Evolutionary conservation across 73 alveolate genomes (phyloP).

Genomic region (Halteria grandinella): DNA sequence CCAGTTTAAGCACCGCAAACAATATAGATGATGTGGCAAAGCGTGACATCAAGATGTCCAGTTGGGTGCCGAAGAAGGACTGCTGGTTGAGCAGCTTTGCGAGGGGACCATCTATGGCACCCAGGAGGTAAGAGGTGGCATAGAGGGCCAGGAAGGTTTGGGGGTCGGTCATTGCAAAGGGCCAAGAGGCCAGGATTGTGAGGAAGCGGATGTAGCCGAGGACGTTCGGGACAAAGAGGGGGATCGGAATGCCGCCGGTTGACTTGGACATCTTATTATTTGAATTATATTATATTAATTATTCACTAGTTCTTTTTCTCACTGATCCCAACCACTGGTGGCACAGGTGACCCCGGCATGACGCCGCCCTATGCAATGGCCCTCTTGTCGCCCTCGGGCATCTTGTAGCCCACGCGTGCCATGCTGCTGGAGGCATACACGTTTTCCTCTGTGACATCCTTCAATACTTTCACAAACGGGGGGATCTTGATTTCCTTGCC

Average conservation of each 20-base stretch:
- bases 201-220: constrained; percentile 1
- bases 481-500: constrained; percentile 67
- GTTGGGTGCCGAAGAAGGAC: constrained; percentile 20
- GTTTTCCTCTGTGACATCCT: constrained; percentile 68
- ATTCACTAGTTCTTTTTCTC: no score
- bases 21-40: neutral
- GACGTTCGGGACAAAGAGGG: neutral
- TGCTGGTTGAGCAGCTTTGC: neutral
- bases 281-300: no score
- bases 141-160: neutral
- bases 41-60: constrained; percentile 10
- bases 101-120: constrained; percentile 14
- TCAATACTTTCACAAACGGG: constrained; percentile 68
- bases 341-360: no score
- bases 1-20: constrained; percentile 10
- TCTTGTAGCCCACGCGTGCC: constrained; percentile 55
- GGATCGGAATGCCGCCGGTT: no score
- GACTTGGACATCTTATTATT: no score
- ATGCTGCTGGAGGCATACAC: constrained; percentile 58
- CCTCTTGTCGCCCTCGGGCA: constrained; percentile 43
- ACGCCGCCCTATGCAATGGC: no score
- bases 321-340: no score
- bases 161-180: constrained; percentile 5
- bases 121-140: neutral
- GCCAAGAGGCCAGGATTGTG: neutral